Base-by-base conservation (phyloP, 768 basidiomycete genomes). In the Russula ochroleuca region DNA sequence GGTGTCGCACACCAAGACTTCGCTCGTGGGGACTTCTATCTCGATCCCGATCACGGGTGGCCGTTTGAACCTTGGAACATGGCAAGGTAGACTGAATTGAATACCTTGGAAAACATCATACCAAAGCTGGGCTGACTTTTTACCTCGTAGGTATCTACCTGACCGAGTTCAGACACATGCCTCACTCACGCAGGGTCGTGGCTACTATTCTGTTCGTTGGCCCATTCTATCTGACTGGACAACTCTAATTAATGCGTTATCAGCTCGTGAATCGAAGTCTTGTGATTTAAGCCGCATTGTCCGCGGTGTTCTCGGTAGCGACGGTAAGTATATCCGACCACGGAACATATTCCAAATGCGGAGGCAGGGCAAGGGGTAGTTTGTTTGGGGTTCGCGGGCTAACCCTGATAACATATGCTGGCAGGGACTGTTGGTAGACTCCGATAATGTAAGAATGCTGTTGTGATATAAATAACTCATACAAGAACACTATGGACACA, bases 1-100 rank as follows among this genome's bases (percentile, higher is more conserved):
- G 7, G 94, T 89, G 41, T 94, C 92, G 3, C 95, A 97, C 73
- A 92, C 92, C 25, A 97, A 98, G 73, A 83, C 92, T 3, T 85
- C 92, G 5, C 80, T 98, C 37, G 78, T 97, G 51, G 94, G 95
- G 21, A 80, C 88, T 21, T 87, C 90, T 0, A 80, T 97, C 62
- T 85, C 86, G 71, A 74, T 98, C 45, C 94, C 94, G 3, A 92
- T 98, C 68, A 88, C 89, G 2, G 81, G 88, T 62, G 91, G 84
- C 7, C 76, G 79, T 52, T 76, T 96, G 67, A 90, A 87, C 66
- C 76, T 97, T 55, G 94, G 94, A 13, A 94, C 91, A 25, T 97
- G 94, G 94, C 94, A 97, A 81, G 94, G 92, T 83, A 74, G 70
- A 25, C 25, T 19, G n/a, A 10, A 17, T 48, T 2, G 15, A 48